These are phyloP conservation scores for Aquilaria agallochum DNA, from an alignment of 441 rosid genomes.

Conservation along the genomic window DNA sequence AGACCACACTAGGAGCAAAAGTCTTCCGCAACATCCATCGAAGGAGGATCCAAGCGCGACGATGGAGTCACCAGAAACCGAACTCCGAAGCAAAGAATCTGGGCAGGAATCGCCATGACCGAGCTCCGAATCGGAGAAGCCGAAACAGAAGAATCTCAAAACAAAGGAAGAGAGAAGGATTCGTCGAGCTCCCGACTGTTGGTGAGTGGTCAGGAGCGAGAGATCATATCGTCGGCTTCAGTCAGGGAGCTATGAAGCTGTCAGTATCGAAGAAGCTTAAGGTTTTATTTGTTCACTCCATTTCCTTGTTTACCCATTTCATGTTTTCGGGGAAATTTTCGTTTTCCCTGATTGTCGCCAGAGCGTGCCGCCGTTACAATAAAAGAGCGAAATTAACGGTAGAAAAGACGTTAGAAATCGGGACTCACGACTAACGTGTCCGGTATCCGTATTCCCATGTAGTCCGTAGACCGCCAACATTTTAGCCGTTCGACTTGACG, in stretches of 20 bases:
- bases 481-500: conserved; percentile 7
- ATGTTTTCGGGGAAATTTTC: conserved; percentile 9
- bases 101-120: conserved; percentile 34
- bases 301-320: conserved; percentile 4
- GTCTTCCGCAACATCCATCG: conserved; percentile 23
- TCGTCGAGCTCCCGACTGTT: conserved; percentile 16
- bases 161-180: neutral
- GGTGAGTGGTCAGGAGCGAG: conserved; percentile 22
- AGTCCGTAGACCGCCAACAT: conserved; percentile 1
- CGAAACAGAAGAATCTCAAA: conserved; percentile 6
- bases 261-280: conserved; percentile 32
- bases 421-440: too few species aligned
- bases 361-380: conserved; percentile 36
- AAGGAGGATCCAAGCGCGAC: conserved; percentile 29
- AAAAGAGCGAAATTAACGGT: conserved; percentile 39
- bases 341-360: conserved; percentile 18
- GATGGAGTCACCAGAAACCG: conserved; percentile 12
- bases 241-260: conserved; percentile 15
- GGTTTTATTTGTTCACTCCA: neutral
- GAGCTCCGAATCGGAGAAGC: conserved; percentile 17
- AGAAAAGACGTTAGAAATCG: conserved; percentile 10
- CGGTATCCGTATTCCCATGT: neutral
- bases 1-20: conserved; percentile 30
- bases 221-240: conserved; percentile 38
- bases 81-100: conserved; percentile 29